Base-by-base conservation (phyloP, 2,329 filamentous ascomycete genomes). In the Penicillium sp. region DNA sequence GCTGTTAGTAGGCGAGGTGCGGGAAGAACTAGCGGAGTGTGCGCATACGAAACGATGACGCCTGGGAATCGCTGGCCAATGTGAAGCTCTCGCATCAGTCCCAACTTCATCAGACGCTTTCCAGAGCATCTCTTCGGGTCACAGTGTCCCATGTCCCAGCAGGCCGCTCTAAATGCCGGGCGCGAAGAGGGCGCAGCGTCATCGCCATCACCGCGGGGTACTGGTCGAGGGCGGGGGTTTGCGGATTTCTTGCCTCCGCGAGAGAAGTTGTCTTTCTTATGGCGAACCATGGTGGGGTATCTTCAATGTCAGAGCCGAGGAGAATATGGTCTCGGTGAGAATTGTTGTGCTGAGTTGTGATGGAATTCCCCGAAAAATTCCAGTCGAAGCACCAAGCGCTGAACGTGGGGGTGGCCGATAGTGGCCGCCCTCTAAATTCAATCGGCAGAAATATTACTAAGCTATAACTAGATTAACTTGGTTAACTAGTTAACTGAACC, bases 61-160 rank as follows among this genome's bases (percentile, higher is more conserved):
- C 95, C 95, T 38, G 89, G 86, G 76, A 95, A 93, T 69, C 94
- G 93, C 78, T 98, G 93, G 56, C 95, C 95, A 58, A 98, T 84
- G 71, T 94, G 88, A 57, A 99, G 84, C 72, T 96, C 91, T 68
- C 95, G 89, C 92, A 99, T 97, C 71, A 97, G 82, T 3, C 94
- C 94, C 58, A 96, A 85, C 65, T 89, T 89, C 85, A 99, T 97
- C 37, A 99, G 85, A 65, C 92, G 89, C 81, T 99, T 99, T 35
- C 95, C 95, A 0, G 93, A 97, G 79, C 95, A 99, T 69, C 94
- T 85, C 78, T 97, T 98, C 8, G 94, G 92, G 73, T 99, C 95
- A 82, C 95, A 99, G 81, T 99, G 95, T 64, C 93, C 94, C 37
- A 99, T 84, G 73, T 99, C 95, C 95, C 95, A 99, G 77, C 94